Evolutionary conservation across 2,329 filamentous ascomycete genomes (phyloP), one percentile per base, ranked within the genome.

Genomic region (Hymenoscyphus scutula): DNA sequence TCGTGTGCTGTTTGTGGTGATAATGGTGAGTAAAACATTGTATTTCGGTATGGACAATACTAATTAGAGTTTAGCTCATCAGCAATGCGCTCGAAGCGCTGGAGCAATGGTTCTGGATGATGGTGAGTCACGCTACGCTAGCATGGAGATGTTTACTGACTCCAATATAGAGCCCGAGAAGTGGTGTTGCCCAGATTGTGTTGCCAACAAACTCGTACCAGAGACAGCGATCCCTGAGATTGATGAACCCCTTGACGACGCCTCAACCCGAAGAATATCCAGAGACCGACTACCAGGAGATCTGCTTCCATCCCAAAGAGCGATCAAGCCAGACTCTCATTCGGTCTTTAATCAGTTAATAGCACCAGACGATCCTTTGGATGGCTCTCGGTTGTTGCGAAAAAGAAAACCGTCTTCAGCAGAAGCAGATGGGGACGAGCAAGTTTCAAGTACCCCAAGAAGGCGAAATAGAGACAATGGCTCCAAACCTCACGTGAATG

Each of bases 351-450:
- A 89, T 68, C 87, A 87, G 61, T 78, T 90, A 11, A 87, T 90
- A 41, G 80, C 90, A 60, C 85, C 89, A 59, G 89, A 89, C 65
- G 89, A 92, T 70, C 82, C 88, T 7, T 81, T 89, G 78, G 89
- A 94, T 75, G 90, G 89, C 54, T 88, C 91, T 8, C 88, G 92
- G 59, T 84, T 90, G 34, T 78, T 96, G 64, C 84, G 93, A 64
- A 96, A 96, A 77, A 86, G 93, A 60, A 96, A 94, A 75, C 88
- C 91, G 19, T 92, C 91, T 1, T 89, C 90, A 2, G 80, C 84
- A 13, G 84, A 86, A 62, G 80, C 70, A 15, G 87, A 89, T 56
- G 79, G 77, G 66, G 80, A 91, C 66, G 82, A 89, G 68, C 54
- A 55, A 19, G 27, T 25, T 13, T 78, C 79, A 57, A 64, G 66